Conservation (phyloP, 2,329 filamentous ascomycete genomes). For the Xylaria polymorpha region DNA sequence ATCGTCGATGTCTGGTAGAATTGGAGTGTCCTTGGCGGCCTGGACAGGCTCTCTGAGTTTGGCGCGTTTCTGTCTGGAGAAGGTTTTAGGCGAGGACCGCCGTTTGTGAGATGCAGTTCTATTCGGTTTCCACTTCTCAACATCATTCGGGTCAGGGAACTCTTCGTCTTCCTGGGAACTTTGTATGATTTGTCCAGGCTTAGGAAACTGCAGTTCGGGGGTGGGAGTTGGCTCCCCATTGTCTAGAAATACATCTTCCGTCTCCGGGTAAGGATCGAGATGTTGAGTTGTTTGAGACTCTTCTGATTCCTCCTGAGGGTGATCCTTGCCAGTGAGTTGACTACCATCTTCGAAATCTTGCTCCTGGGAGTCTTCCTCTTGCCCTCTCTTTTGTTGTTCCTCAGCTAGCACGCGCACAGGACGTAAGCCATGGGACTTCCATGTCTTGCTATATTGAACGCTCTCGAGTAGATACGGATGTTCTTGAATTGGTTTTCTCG, state of each 20-base stretch:
- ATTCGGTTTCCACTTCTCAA: conserved; percentile 46
- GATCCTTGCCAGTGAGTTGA: conserved; percentile 54
- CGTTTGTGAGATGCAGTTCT: conserved; percentile 42
- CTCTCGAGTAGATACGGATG: conserved; percentile 69
- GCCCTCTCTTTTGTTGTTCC: conserved; percentile 47
- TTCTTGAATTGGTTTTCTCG: conserved; percentile 70
- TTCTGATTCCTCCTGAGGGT: conserved; percentile 48
- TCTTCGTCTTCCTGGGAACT: conserved; percentile 50
- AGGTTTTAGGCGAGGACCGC: conserved; percentile 45
- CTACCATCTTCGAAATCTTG: conserved; percentile 65
- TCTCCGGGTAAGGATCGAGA: conserved; percentile 36
- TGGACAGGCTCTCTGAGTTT: conserved; percentile 38
- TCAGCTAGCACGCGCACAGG: conserved; percentile 59
- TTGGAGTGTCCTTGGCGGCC: conserved; percentile 30
- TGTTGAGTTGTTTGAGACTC: conserved; percentile 51
- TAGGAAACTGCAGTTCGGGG: conserved; percentile 13
- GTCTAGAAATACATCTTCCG: conserved; percentile 39
- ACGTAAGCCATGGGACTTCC: conserved; percentile 66
- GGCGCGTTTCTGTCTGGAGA: conserved; percentile 43
- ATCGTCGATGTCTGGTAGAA: conserved; percentile 35
- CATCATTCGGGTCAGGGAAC: conserved; percentile 48
- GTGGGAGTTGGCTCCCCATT: conserved; percentile 37
- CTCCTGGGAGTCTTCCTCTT: conserved; percentile 60
- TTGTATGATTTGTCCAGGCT: conserved; percentile 26
- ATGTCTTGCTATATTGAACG: conserved; percentile 63